Conservation (phyloP, 2,329 filamentous ascomycete species). For the Fonsecaea pugnacius region DNA sequence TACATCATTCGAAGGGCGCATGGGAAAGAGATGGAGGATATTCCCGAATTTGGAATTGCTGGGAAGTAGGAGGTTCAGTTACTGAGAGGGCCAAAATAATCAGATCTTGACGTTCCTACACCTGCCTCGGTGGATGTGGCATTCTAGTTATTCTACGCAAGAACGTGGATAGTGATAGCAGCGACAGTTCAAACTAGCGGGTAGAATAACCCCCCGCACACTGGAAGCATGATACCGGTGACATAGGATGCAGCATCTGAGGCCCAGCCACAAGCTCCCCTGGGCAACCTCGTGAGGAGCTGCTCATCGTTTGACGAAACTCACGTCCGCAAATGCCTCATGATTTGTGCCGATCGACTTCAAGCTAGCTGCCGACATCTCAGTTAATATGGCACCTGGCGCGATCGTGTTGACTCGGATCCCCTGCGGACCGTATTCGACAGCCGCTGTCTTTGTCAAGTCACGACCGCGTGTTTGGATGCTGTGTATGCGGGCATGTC, state of each 20-base stretch:
- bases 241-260: conserved; percentile 43
- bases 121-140: too few relatives aligned
- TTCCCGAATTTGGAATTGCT: conserved; percentile 22
- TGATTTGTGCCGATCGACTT: conserved; percentile 33
- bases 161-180: too few relatives aligned
- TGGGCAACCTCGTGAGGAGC: conserved; percentile 43
- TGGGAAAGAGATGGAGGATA: conserved; percentile 27
- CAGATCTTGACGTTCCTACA: too few relatives aligned
- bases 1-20: conserved; percentile 22
- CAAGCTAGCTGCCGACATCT: conserved; percentile 23
- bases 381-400: conserved; percentile 6
- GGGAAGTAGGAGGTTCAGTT: too few relatives aligned
- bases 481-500: conserved; percentile 50
- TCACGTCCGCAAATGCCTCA: conserved; percentile 32
- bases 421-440: conserved; percentile 39
- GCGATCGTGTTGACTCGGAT: conserved; percentile 45
- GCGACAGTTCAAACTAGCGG: neutral
- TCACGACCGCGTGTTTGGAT: conserved; percentile 38
- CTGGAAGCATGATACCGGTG: conserved; percentile 40
- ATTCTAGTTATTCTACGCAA: neutral
- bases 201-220: conserved; percentile 39
- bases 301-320: conserved; percentile 19
- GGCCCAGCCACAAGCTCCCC: conserved; percentile 43
- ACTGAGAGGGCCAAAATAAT: too few relatives aligned
- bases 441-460: conserved; percentile 47